These are phyloP conservation scores for Discostella pseudostelligera DNA, from an alignment of 108 stramenopile species.

Conservation along the genomic window DNA sequence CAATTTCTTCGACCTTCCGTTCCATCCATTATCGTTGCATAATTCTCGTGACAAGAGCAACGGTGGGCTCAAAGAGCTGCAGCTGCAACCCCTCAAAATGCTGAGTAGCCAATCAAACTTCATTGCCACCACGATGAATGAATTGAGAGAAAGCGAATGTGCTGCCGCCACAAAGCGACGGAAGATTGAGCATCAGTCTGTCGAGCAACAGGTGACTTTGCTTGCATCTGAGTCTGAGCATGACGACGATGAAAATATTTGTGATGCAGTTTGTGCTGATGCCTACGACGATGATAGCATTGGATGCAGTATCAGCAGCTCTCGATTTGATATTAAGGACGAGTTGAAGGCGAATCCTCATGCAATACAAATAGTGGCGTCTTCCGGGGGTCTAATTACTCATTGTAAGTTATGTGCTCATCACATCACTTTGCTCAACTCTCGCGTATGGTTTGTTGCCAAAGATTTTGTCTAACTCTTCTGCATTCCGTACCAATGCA, in stretches of 20 bases:
- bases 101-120: conserved; percentile 20
- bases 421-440: neutral
- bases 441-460: neutral
- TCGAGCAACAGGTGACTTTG: neutral
- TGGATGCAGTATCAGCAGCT: neutral
- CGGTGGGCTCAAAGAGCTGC: neutral
- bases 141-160: conserved; percentile 9
- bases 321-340: conserved; percentile 24
- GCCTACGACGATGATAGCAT: conserved; percentile 5
- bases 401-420: conserved; percentile 18
- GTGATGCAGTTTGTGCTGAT: neutral
- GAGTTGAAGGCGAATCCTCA: conserved; percentile 31
- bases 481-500: neutral
- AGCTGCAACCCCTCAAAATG: conserved; percentile 15
- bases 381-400: conserved; percentile 36
- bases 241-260: neutral
- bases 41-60: too few relatives aligned
- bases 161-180: conserved; percentile 9
- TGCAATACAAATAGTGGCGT: conserved; percentile 32
- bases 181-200: conserved; percentile 1
- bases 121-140: conserved; percentile 32
- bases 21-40: too few relatives aligned
- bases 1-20: neutral
- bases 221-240: neutral
- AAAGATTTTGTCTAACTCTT: neutral